Evolutionary conservation across 345 rosid species (phyloP).

Genomic region (Melaleuca alternifolia): DNA sequence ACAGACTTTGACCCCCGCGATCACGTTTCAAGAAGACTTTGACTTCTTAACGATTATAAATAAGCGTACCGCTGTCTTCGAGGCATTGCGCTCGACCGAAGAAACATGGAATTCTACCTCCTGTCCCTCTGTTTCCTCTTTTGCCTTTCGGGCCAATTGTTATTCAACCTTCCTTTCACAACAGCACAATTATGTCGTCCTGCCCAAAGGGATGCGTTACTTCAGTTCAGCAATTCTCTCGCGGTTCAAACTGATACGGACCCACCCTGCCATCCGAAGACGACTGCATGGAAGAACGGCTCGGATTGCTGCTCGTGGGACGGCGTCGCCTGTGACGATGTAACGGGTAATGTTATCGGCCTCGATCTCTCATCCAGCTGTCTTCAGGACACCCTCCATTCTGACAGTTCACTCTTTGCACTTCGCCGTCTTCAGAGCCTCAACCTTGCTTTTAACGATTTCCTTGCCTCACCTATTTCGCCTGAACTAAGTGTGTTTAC

Average conservation of each 20-base stretch:
- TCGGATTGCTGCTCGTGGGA: neutral
- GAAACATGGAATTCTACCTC: neutral
- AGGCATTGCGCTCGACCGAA: neutral
- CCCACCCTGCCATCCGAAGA: neutral
- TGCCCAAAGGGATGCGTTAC: neutral
- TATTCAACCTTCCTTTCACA: neutral
- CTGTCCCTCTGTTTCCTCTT: rapidly evolving
- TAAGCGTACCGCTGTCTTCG: neutral
- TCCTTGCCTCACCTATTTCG: rapidly evolving
- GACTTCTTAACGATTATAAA: neutral
- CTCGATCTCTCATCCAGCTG: neutral
- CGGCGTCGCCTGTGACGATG: neutral
- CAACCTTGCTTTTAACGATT: neutral
- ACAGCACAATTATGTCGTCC: neutral
- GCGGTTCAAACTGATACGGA: rapidly evolving
- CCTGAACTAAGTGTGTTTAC: neutral
- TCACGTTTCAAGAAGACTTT: neutral
- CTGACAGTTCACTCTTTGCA: neutral
- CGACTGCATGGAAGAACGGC: neutral
- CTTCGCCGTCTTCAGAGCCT: neutral
- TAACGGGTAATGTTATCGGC: neutral
- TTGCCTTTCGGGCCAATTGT: neutral
- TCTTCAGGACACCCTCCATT: neutral
- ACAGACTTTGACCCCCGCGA: neutral
- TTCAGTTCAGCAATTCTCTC: neutral